Conservation (phyloP, 768 basidiomycete species). For the Tephrocybe sp. region DNA sequence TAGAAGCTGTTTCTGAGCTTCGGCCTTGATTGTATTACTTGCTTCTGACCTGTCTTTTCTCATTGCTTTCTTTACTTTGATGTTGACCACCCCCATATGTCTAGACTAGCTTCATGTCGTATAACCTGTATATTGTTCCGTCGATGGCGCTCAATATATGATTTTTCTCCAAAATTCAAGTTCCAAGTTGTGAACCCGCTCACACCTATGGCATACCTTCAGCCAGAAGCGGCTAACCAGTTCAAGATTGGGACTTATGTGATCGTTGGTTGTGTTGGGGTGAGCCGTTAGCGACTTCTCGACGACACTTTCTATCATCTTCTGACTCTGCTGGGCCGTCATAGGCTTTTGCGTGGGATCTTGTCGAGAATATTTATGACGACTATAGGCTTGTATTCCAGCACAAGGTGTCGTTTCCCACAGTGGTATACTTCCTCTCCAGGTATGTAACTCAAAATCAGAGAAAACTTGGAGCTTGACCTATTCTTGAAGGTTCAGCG, state of each 20-base stretch:
- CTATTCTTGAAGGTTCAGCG: slow-evolving; percentile 8
- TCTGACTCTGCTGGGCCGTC: background rate
- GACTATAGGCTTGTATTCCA: slow-evolving; percentile 22
- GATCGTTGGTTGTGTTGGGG: slow-evolving; percentile 13
- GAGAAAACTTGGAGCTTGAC: background rate
- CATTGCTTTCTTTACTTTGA: background rate
- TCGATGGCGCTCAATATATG: too few relatives aligned
- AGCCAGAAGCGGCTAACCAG: slow-evolving; percentile 23
- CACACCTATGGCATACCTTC: slow-evolving; percentile 27
- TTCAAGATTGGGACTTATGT: slow-evolving; percentile 23
- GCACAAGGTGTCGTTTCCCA: slow-evolving; percentile 15
- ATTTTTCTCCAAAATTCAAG: too few relatives aligned
- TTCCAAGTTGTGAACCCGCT: slow-evolving; percentile 20
- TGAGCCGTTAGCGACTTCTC: too few relatives aligned
- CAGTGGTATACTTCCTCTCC: slow-evolving; percentile 26
- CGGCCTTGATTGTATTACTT: slow-evolving; percentile 55
- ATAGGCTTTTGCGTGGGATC: slow-evolving; percentile 29
- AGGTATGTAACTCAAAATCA: slow-evolving; percentile 17
- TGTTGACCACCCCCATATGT: slow-evolving; percentile 12
- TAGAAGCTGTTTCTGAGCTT: slow-evolving; percentile 90
- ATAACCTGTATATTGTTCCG: background rate
- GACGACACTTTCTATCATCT: too few relatives aligned
- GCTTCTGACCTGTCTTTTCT: slow-evolving; percentile 30
- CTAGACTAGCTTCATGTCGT: too few relatives aligned
- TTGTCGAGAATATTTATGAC: slow-evolving; percentile 19